A percentile compares a stretch with the other conserved stretches of the same genome.
Evolutionary conservation across 192 early-diverging fungal species (phyloP).

Genomic region (Pilaira anomala): DNA sequence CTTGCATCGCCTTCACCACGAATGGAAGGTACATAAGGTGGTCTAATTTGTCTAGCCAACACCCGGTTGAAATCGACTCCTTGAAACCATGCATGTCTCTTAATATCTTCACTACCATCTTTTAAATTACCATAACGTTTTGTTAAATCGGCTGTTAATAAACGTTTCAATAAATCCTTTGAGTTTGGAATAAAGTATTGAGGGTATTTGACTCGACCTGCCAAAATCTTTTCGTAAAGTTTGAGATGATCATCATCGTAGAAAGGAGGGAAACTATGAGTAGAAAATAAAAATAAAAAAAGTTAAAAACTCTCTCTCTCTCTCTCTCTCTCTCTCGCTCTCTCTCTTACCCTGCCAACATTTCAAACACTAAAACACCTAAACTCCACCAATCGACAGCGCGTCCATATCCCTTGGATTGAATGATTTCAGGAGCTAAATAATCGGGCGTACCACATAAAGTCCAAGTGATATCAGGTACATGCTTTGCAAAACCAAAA

Average conservation of each 20-base stretch:
- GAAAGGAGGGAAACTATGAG: slow-evolving; percentile 74
- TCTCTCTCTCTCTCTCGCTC: background rate
- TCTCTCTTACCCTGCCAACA: slow-evolving; percentile 73
- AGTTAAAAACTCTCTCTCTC: too few relatives aligned
- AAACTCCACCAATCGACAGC: slow-evolving; percentile 97
- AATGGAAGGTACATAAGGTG: slow-evolving; percentile 56
- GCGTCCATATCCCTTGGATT: slow-evolving; percentile 88
- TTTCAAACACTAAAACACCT: slow-evolving; percentile 91
- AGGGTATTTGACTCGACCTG: slow-evolving; percentile 68
- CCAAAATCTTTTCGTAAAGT: slow-evolving; percentile 91
- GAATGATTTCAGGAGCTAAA: slow-evolving; percentile 86
- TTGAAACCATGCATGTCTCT: slow-evolving; percentile 64
- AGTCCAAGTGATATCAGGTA: slow-evolving; percentile 83
- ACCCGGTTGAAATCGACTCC: slow-evolving; percentile 62
- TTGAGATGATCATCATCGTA: slow-evolving; percentile 93
- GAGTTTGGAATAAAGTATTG: slow-evolving; percentile 69
- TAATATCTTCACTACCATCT: slow-evolving; percentile 67
- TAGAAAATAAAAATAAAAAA: background rate
- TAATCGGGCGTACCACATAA: slow-evolving; percentile 83
- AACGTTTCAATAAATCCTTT: slow-evolving; percentile 68
- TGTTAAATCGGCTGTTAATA: slow-evolving; percentile 69
- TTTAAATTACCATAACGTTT: slow-evolving; percentile 78
- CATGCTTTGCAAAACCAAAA: slow-evolving; percentile 83
- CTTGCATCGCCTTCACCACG: slow-evolving; percentile 54
- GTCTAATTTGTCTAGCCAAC: slow-evolving; percentile 45